A percentile compares a stretch with the other conserved stretches of the same genome.
phyloP scores from a whole-genome alignment of 352 stramenopile species.

The Pythium dissimile region DNA sequence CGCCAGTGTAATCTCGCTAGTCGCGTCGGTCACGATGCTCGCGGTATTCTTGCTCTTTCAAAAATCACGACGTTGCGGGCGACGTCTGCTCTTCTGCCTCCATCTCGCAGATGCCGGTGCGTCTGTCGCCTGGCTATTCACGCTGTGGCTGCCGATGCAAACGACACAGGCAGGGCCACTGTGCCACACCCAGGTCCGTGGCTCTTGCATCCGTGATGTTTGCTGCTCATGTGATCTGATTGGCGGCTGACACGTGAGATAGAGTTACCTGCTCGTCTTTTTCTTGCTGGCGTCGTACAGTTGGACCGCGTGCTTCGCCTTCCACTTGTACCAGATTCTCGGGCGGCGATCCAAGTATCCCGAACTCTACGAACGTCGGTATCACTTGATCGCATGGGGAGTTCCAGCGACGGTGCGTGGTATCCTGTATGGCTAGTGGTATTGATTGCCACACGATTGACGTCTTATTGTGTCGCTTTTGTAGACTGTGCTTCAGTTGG shows the following conservation, averaged over 20 bases:
- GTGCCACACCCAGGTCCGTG: constrained; percentile 40
- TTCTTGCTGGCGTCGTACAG: constrained; percentile 64
- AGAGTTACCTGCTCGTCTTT: constrained; percentile 68
- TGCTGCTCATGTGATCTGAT: background rate
- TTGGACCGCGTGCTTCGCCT: constrained; percentile 76
- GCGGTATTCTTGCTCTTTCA: constrained; percentile 53
- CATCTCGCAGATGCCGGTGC: constrained; percentile 49
- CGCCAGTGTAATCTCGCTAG: constrained; percentile 39
- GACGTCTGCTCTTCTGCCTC: constrained; percentile 60
- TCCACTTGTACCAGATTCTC: constrained; percentile 72
- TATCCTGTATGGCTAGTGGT: background rate
- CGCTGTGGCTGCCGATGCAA: constrained; percentile 30
- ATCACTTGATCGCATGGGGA: constrained; percentile 68
- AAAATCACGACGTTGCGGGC: constrained; percentile 62
- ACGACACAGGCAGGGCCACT: constrained; percentile 12
- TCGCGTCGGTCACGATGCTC: constrained; percentile 45
- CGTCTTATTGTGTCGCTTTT: background rate
- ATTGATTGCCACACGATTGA: background rate
- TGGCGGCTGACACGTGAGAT: background rate
- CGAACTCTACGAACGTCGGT: constrained; percentile 65
- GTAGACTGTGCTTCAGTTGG: constrained; percentile 50
- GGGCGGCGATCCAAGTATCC: constrained; percentile 40
- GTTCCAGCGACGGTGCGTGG: constrained; percentile 39
- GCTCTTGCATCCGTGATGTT: background rate
- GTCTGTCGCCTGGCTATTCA: constrained; percentile 51